Base-by-base conservation (phyloP, 192 early-diverging fungal genomes). In the Linnemannia schmuckeri region DNA sequence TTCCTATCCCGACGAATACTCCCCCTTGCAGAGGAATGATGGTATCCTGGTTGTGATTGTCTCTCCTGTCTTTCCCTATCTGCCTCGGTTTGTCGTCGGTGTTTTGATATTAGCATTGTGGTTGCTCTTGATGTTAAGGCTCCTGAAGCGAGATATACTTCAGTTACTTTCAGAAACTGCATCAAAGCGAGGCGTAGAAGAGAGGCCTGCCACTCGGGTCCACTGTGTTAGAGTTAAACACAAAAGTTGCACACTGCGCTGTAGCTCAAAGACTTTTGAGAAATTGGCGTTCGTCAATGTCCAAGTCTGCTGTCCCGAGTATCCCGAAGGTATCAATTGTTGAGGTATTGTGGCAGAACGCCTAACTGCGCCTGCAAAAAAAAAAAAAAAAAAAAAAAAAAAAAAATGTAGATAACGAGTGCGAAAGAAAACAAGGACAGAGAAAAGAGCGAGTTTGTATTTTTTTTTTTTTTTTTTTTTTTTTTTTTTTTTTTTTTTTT, bases 21-120 rank as follows among this genome's bases (percentile, higher is more conserved):
- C 24, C 30, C 30, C 61, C 61, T 66, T 66, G 76, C 57, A 44
- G 77, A 42, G 27, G 68, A 71, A 54, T 54, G 75, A 35, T 38
- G 27, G 47, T 74, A 30, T 20, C 47, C 46, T 74, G 73, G 27
- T 47, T 44, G 41, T 35, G 18, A 74, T 49, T 20, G 46, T 17
- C 30, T 74, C 27, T n/a, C 46, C 30, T 74, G 41, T 33, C 44
- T 24, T 5, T 30, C 30, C 27, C 9, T 49, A 4, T 33, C n/a
- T 35, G 27, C 27, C 47, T 24, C 47, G 47, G 70, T 49, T 74
- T 4, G 73, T 42, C 4, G 22, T 74, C 18, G 20, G 10, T 24
- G 22, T 41, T 17, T 74, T n/a, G 9, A 8, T 44, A 9, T 44
- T 8, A 6, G 40, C 15, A 35, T 15, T 33, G 38, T 18, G 6